phyloP scores from a whole-genome alignment of 2,329 filamentous ascomycete species.

The Macrophomina pseudophaseolina region DNA sequence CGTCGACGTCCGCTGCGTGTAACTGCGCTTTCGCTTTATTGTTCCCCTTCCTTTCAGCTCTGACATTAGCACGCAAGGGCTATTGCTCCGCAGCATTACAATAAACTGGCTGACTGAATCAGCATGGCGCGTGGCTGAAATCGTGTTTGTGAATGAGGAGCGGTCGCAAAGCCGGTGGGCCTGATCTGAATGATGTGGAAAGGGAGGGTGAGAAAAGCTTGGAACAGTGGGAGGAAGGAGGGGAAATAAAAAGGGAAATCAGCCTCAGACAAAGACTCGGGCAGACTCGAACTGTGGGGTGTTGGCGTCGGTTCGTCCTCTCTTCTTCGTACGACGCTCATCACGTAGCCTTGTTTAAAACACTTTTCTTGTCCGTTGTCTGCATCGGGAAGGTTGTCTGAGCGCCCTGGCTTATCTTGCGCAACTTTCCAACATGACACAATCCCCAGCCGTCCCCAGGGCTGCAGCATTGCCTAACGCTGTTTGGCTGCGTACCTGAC shows the following conservation, averaged over 20 bases:
- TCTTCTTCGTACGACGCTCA: slow-evolving; percentile 20
- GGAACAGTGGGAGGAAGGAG: neutral
- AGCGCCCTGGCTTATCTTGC: slow-evolving; percentile 4
- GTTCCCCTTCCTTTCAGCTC: slow-evolving; percentile 1
- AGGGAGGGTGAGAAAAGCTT: neutral
- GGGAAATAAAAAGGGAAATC: neutral
- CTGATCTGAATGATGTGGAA: neutral
- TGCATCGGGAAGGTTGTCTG: slow-evolving; percentile 17
- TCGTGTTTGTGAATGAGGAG: neutral
- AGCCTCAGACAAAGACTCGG: neutral
- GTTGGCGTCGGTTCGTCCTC: neutral
- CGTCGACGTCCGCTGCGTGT: slow-evolving; percentile 7
- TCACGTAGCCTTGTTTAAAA: slow-evolving; percentile 12
- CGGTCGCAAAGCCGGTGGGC: neutral
- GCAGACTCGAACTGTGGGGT: neutral
- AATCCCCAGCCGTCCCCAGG: neutral
- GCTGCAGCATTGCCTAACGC: neutral
- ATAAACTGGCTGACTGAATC: neutral
- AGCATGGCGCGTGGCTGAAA: neutral
- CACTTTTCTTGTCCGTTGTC: neutral
- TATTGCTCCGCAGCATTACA: neutral
- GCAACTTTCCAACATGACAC: neutral
- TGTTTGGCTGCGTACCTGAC: slow-evolving; percentile 15
- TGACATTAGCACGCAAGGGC: slow-evolving; percentile 18
- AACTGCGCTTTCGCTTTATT: neutral